phyloP scores from a whole-genome alignment of 164 flowering plant species.

The Umbellularia californica region DNA sequence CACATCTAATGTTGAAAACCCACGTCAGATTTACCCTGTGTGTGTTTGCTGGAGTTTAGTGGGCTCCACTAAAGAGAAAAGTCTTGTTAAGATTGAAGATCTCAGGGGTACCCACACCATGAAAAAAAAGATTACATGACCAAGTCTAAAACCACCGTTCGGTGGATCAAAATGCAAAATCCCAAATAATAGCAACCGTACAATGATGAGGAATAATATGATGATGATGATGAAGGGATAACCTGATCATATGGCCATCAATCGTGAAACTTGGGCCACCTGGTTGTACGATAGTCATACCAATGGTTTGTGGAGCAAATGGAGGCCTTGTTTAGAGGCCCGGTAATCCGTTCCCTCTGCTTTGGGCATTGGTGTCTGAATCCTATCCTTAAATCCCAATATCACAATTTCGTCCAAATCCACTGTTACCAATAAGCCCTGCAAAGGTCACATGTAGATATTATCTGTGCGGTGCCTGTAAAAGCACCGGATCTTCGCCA shows the following conservation, averaged over 20 bases:
- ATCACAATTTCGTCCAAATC: conserved; percentile 51
- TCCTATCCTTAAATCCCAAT: conserved; percentile 27
- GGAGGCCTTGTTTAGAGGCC: conserved; percentile 27
- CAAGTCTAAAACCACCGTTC: too few relatives aligned
- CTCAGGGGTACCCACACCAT: too few relatives aligned
- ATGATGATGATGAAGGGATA: background rate
- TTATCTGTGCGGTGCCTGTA: conserved; percentile 38
- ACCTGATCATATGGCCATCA: conserved; percentile 46
- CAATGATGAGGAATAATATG: too few relatives aligned
- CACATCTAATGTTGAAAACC: too few relatives aligned
- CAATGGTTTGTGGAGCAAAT: conserved; percentile 16
- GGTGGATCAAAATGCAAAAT: too few relatives aligned
- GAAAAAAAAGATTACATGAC: too few relatives aligned
- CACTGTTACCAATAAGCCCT: conserved; percentile 42
- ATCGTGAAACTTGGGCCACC: conserved; percentile 39
- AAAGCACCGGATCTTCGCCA: conserved; percentile 30
- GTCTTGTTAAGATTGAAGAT: too few relatives aligned
- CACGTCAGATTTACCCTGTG: too few relatives aligned
- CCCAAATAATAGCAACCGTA: too few relatives aligned
- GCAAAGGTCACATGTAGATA: conserved; percentile 42
- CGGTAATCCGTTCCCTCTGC: conserved; percentile 48
- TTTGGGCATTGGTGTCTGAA: conserved; percentile 36
- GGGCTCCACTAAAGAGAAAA: too few relatives aligned
- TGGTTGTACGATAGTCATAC: conserved; percentile 21
- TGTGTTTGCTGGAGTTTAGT: too few relatives aligned